Percentiles rank a stretch among this genome's conserved stretches.
These are phyloP conservation scores for Ogataea trehalophila DNA, from an alignment of 805 yeast species.

Conservation along the genomic window DNA sequence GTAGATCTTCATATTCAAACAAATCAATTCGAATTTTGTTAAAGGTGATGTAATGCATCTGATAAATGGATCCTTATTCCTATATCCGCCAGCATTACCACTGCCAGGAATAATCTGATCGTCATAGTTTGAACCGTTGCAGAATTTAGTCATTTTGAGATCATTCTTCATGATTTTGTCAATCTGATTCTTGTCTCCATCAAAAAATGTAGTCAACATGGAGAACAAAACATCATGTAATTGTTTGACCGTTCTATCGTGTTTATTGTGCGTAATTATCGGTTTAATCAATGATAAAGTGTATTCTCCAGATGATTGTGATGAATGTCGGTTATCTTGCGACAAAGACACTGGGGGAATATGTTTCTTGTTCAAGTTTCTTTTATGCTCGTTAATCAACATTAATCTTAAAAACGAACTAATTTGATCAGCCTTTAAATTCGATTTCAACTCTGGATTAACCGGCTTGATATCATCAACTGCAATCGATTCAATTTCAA, in stretches of 20 bases:
- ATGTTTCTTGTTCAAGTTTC: constrained; percentile 38
- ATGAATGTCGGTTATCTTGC: constrained; percentile 20
- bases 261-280: constrained; percentile 53
- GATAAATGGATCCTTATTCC: constrained; percentile 17
- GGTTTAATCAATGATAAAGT: constrained; percentile 46
- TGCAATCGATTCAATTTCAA: constrained; percentile 67
- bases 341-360: constrained; percentile 44
- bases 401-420: constrained; percentile 51
- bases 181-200: constrained; percentile 18
- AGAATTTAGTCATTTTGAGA: constrained; percentile 12
- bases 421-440: constrained; percentile 47
- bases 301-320: constrained; percentile 1
- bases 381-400: constrained; percentile 54
- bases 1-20: constrained; percentile 9
- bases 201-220: constrained; percentile 8
- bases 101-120: no score
- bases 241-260: constrained; percentile 39
- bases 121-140: constrained; percentile 16
- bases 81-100: neutral
- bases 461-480: constrained; percentile 29
- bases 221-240: constrained; percentile 25
- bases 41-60: constrained; percentile 20
- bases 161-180: constrained; percentile 9
- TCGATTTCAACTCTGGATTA: constrained; percentile 23
- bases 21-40: constrained; percentile 14